Base-by-base conservation (phyloP, 345 rosid genomes). In the Leavenworthia alabamica region DNA sequence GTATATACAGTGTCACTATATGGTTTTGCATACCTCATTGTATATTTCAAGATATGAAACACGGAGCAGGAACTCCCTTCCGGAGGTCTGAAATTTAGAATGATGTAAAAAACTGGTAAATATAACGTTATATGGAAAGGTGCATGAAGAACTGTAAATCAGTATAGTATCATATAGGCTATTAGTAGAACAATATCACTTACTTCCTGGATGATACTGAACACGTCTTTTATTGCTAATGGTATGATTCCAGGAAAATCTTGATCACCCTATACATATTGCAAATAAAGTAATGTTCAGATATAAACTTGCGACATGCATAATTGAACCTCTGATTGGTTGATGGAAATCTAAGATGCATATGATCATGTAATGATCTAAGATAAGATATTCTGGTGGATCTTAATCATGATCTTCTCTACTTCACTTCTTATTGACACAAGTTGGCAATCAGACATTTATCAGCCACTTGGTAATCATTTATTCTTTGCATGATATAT, bases 181-280 rank as follows among this genome's bases (percentile, higher is more conserved):
- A 24, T 42, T 24, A 12, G 31, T 20, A 43, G 19, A 53, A 61
- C 12, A 35, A 68, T 27, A 27, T 24, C 13, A 23, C 61, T 64
- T 69, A 89, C 94, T 83, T 89, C 94, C 78, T 89, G 96, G 62
- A 89, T 89, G 60, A 86, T 84, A 53, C 86, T 82, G 81, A 86
- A 89, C 7, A 82, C 96, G 53, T 89, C 94, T 79, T 86, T 86
- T 71, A 89, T 84, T 10, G 94, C 89, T 71, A 89, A 56, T 4
- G 94, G 96, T 69, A 89, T 84, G 37, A 86, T 62, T 60, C 96
- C 94, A 51, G 94, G 96, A 69, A 83, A 89, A 68, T 84, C 85
- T 66, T 89, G 96, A 72, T 86, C 96, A 39, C 96, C 96, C 96
- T 89, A 32, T 51, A 46, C 33, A 73, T 51, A 44, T 20, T 58